A percentile compares a stretch with the other conserved stretches of the same genome.
Evolutionary conservation across 2,329 filamentous ascomycete species (phyloP).

Genomic region (Huntiella decipiens): DNA sequence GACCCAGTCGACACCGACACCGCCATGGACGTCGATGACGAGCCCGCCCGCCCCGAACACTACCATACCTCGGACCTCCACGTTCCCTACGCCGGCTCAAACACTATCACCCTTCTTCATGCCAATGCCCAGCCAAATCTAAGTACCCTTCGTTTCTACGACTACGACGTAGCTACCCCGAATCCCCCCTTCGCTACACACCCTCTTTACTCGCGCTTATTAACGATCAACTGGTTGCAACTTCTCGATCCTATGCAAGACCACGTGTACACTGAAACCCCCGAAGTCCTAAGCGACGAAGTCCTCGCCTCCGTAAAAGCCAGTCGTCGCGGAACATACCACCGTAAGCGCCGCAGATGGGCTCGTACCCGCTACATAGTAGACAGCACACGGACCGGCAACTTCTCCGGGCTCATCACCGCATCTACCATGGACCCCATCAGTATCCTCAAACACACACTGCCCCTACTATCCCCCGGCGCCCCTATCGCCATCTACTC

Average conservation of each 20-base stretch:
- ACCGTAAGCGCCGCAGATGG: constrained; percentile 76
- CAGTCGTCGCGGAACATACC: constrained; percentile 67
- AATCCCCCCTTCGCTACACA: constrained; percentile 42
- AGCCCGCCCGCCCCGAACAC: constrained; percentile 8
- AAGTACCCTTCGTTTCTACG: constrained; percentile 72
- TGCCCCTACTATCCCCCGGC: constrained; percentile 68
- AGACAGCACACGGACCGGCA: constrained; percentile 52
- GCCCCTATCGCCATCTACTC: constrained; percentile 75
- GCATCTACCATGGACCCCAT: constrained; percentile 67
- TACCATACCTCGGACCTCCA: constrained; percentile 30
- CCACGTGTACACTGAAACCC: constrained; percentile 48
- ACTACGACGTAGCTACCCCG: constrained; percentile 54
- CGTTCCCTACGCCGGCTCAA: constrained; percentile 47
- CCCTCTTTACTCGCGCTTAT: constrained; percentile 64
- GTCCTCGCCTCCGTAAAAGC: constrained; percentile 55
- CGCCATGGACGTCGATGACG: neutral
- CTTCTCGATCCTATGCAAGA: constrained; percentile 62
- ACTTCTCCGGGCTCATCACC: constrained; percentile 67
- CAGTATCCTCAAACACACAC: constrained; percentile 51
- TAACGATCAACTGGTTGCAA: constrained; percentile 81
- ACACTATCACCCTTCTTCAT: constrained; percentile 67
- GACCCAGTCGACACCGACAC: constrained; percentile 2
- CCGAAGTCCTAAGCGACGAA: constrained; percentile 37
- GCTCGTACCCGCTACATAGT: constrained; percentile 53
- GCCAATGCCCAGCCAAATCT: constrained; percentile 74